A percentile compares a stretch with the other conserved stretches of the same genome.
Evolutionary conservation across 352 stramenopile species (phyloP).

Genomic region (Pythium biforme): DNA sequence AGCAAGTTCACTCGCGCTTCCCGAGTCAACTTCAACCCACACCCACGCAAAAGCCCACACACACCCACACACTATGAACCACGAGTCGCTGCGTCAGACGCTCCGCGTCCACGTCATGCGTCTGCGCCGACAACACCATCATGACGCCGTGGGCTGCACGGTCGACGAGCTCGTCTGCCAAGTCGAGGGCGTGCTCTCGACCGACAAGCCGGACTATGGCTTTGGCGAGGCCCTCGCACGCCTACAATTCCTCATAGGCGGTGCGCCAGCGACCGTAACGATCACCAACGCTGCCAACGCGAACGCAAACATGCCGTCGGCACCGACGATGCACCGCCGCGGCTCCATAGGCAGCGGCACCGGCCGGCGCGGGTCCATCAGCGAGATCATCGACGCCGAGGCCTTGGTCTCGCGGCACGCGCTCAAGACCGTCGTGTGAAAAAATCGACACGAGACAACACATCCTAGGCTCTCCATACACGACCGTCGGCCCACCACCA

Average conservation of each 20-base stretch:
- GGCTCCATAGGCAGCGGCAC: constrained; percentile 13
- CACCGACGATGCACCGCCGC: constrained; percentile 5
- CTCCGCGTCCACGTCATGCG: constrained; percentile 22
- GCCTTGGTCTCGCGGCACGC: constrained; percentile 19
- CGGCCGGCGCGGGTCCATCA: constrained; percentile 13
- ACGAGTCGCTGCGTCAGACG: constrained; percentile 14
- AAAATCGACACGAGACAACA: neutral
- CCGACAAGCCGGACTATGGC: constrained; percentile 18
- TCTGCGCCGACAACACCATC: constrained; percentile 14
- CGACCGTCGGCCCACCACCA: too few relatives aligned
- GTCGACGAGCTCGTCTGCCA: constrained; percentile 21
- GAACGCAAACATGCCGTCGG: neutral
- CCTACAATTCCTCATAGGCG: constrained; percentile 15
- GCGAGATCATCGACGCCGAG: constrained; percentile 23
- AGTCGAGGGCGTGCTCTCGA: constrained; percentile 18
- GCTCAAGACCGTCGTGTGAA: constrained; percentile 21
- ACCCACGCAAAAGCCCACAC: neutral
- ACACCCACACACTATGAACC: constrained; percentile 15
- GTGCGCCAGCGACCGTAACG: neutral
- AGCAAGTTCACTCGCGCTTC: neutral
- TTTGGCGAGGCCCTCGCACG: constrained; percentile 16
- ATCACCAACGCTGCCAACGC: neutral
- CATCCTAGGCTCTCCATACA: too few relatives aligned
- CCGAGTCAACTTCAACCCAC: constrained; percentile 1
- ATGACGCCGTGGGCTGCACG: constrained; percentile 7